These are phyloP conservation scores for Solanum dulcamara DNA, from an alignment of 257 asterid species.

Conservation along the genomic window DNA sequence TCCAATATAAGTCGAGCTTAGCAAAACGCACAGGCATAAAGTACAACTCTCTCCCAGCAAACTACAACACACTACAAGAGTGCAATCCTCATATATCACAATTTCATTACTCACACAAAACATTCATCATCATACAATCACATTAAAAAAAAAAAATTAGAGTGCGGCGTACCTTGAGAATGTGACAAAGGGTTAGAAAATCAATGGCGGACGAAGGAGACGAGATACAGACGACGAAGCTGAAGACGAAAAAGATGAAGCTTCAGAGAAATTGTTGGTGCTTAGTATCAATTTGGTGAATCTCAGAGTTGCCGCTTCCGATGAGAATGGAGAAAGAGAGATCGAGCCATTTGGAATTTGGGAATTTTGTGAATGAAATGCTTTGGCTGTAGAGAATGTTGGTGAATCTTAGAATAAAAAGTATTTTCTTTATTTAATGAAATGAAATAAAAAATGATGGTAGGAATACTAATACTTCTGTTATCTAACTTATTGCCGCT, in stretches of 20 bases:
- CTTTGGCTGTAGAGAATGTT: neutral
- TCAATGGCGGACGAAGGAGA: constrained; percentile 72
- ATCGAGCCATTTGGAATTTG: neutral
- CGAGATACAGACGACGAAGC: too few species aligned
- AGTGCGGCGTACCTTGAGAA: constrained; percentile 56
- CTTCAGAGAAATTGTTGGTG: constrained; percentile 45
- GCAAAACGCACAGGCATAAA: neutral
- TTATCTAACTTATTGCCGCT: too few species aligned
- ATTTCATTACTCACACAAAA: neutral
- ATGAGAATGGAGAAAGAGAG: neutral
- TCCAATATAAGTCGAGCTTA: neutral
- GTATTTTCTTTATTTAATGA: too few species aligned
- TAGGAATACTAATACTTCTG: too few species aligned
- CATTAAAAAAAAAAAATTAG: too few species aligned
- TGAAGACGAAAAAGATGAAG: constrained; percentile 15
- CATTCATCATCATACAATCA: neutral
- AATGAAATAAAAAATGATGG: too few species aligned
- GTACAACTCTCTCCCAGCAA: neutral
- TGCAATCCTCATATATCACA: neutral
- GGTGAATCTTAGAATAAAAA: neutral
- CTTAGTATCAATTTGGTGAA: too few species aligned
- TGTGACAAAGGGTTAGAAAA: constrained; percentile 83
- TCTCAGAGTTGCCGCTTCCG: too few species aligned
- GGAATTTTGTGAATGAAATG: too few species aligned
- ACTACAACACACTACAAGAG: too few species aligned